phyloP scores from a whole-genome alignment of 1,139 yeast genomes.

The Lodderomyces parapsilosis region DNA sequence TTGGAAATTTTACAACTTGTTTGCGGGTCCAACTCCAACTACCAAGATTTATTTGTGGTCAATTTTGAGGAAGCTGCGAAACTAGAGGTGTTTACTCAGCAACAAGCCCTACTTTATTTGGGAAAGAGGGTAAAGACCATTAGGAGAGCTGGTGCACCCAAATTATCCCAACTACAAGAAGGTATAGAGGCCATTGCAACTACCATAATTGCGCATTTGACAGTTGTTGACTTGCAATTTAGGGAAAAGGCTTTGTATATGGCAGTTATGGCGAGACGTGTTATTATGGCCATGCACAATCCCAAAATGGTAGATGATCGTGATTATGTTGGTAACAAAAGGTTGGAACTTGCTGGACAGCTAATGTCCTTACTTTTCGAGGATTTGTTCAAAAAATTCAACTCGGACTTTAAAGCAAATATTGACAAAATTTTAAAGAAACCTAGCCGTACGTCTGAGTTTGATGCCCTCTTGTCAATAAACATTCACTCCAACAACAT shows the following conservation, averaged over 20 bases:
- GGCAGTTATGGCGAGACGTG: constrained; percentile 96
- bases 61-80: constrained; percentile 94
- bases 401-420: constrained; percentile 88
- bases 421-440: constrained; percentile 91
- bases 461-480: constrained; percentile 86
- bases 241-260: constrained; percentile 91
- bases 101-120: constrained; percentile 86
- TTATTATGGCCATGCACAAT: constrained; percentile 91
- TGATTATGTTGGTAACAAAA: constrained; percentile 97
- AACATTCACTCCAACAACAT: constrained; percentile 90
- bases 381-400: constrained; percentile 94
- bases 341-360: constrained; percentile 96
- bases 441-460: constrained; percentile 92
- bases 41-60: constrained; percentile 88
- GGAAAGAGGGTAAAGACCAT: constrained; percentile 92
- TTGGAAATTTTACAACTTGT: constrained; percentile 91
- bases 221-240: constrained; percentile 83
- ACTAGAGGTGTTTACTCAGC: constrained; percentile 84
- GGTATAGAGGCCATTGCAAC: constrained; percentile 98
- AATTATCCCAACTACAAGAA: constrained; percentile 79
- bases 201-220: constrained; percentile 91
- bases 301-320: constrained; percentile 96
- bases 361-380: constrained; percentile 91
- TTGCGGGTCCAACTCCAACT: constrained; percentile 83
- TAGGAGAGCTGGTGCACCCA: constrained; percentile 82